phyloP scores from a whole-genome alignment of 805 yeast species.

The Sugiyamaella valdiviana region DNA sequence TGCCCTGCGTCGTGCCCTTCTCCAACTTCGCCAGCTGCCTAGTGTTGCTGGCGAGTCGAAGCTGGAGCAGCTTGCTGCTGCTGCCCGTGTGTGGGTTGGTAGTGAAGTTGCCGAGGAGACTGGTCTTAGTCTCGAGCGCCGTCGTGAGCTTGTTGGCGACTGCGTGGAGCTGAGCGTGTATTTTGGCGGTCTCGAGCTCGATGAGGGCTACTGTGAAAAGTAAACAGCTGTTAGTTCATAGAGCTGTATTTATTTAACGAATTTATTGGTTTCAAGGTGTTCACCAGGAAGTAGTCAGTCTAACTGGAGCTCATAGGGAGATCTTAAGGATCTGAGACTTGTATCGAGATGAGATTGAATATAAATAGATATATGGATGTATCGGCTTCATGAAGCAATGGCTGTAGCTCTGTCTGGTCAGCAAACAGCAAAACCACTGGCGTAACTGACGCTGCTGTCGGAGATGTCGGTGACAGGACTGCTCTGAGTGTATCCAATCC shows the following conservation, averaged over 20 bases:
- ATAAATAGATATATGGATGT: background rate
- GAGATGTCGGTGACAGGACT: conserved; percentile 39
- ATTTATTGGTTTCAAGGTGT: background rate
- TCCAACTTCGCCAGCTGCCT: conserved; percentile 16
- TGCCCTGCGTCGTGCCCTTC: conserved; percentile 22
- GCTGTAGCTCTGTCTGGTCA: background rate
- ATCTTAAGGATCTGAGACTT: too few species aligned
- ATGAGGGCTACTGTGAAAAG: conserved; percentile 23
- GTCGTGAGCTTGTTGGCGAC: conserved; percentile 29
- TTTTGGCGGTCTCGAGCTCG: conserved; percentile 29
- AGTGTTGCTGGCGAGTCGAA: conserved; percentile 12
- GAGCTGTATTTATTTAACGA: background rate
- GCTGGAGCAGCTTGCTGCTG: conserved; percentile 23
- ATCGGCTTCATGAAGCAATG: background rate
- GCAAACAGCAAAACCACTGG: conserved; percentile 57
- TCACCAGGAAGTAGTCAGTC: too few species aligned
- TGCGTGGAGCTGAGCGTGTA: conserved; percentile 28
- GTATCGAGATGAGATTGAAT: background rate
- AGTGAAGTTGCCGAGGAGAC: conserved; percentile 28
- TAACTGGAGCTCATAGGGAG: too few species aligned
- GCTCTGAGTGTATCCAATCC: conserved; percentile 83
- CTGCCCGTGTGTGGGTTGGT: conserved; percentile 33
- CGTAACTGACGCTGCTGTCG: conserved; percentile 90
- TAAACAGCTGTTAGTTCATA: conserved; percentile 2
- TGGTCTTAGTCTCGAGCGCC: conserved; percentile 23